Evolutionary conservation across 176 grass and related monocot genomes (phyloP).

Genomic region (Zea mays): Zm-B73-REFERENCE-NAM-5.0 NC_050104.1:150720001-150720500

Average conservation of each 20-base stretch:
- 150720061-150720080: conserved; percentile 7
- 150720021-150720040: not conserved
- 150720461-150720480: not conserved
- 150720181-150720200: conserved; percentile 18
- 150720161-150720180: conserved; percentile 27
- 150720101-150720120: conserved; percentile 14
- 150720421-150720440: conserved; percentile 13
- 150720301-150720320: conserved; percentile 70
- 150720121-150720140: not conserved
- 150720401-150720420: conserved; percentile 19
- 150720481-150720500: conserved; percentile 10
- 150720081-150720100: conserved; percentile 13
- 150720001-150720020: conserved; percentile 1
- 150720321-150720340: conserved; percentile 84
- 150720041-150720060: not conserved
- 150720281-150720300: conserved; percentile 98
- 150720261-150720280: conserved; percentile 54
- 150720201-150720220: conserved; percentile 24
- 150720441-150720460: conserved; percentile 17
- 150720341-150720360: conserved; percentile 95
- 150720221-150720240: conserved; percentile 40
- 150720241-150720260: conserved; percentile 43
- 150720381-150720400: conserved; percentile 35
- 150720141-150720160: conserved; percentile 23
- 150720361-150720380: conserved; percentile 36